A percentile compares a stretch with the other conserved stretches of the same genome.
Evolutionary conservation across 140 eudicot genomes (phyloP).

Genomic region (Oenanthe javanica): DNA sequence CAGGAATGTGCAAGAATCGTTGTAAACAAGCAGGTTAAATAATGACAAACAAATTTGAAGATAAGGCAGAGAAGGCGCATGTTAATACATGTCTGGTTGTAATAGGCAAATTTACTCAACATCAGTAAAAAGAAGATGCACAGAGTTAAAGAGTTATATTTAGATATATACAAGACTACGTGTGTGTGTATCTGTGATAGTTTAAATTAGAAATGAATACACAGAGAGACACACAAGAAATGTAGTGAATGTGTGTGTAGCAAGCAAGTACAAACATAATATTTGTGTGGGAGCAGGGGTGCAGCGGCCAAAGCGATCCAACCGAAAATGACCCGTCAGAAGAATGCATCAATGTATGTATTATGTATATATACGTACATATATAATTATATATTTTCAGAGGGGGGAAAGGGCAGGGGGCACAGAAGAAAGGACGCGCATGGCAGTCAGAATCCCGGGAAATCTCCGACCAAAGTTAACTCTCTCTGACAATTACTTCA

Average conservation of each 20-base stretch:
- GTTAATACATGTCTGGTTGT: conserved; percentile 4
- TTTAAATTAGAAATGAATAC: not conserved
- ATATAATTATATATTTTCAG: not conserved
- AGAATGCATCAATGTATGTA: not conserved
- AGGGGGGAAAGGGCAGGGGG: not conserved
- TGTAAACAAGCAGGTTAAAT: not conserved
- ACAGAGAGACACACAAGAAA: not conserved
- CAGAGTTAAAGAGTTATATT: not conserved
- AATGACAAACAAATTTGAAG: not conserved
- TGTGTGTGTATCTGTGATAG: too few species aligned
- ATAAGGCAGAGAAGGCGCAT: not conserved
- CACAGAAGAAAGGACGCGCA: not conserved
- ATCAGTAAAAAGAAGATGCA: not conserved
- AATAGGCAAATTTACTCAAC: not conserved
- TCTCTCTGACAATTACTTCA: not conserved
- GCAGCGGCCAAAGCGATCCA: not conserved
- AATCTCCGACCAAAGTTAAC: conserved; percentile 8
- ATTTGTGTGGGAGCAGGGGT: conserved; percentile 1
- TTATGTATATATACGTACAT: not conserved
- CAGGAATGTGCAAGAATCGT: not conserved
- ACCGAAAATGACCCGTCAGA: not conserved
- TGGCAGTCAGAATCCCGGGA: conserved; percentile 9
- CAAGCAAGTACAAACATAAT: conserved; percentile 6
- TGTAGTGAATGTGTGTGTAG: not conserved
- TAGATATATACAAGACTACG: too few species aligned